Evolutionary conservation across 441 rosid species (phyloP).

Genomic region (Syzygium syzygioides): DNA sequence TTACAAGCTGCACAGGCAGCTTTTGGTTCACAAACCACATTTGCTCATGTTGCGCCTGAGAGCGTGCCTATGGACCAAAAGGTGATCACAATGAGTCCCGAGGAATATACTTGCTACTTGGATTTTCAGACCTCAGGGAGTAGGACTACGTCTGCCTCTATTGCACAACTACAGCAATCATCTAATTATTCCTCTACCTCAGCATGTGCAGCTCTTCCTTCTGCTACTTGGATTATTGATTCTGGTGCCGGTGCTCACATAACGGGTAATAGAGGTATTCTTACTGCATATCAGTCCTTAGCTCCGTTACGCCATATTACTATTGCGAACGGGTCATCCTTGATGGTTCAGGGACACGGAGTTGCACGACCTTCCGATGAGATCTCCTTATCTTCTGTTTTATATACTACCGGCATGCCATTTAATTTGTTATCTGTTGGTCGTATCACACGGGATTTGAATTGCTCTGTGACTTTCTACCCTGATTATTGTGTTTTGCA

Average conservation of each 20-base stretch:
- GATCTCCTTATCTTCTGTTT: not conserved
- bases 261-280: not conserved
- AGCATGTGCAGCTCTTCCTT: too few species aligned
- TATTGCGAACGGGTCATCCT: not conserved
- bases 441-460: too few species aligned
- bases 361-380: not conserved
- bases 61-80: not conserved
- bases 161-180: too few species aligned
- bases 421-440: too few species aligned
- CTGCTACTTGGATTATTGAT: too few species aligned
- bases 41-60: not conserved
- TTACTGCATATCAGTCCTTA: not conserved
- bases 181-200: too few species aligned
- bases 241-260: too few species aligned
- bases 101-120: too few species aligned
- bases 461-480: too few species aligned
- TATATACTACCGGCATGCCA: not conserved
- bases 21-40: not conserved
- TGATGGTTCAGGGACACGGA: not conserved
- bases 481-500: too few species aligned
- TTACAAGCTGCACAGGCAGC: not conserved
- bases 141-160: too few species aligned
- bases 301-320: not conserved
- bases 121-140: too few species aligned
- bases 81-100: not conserved